Base-by-base conservation (phyloP, 768 basidiomycete species). In the Tricholoma sp. region DNA sequence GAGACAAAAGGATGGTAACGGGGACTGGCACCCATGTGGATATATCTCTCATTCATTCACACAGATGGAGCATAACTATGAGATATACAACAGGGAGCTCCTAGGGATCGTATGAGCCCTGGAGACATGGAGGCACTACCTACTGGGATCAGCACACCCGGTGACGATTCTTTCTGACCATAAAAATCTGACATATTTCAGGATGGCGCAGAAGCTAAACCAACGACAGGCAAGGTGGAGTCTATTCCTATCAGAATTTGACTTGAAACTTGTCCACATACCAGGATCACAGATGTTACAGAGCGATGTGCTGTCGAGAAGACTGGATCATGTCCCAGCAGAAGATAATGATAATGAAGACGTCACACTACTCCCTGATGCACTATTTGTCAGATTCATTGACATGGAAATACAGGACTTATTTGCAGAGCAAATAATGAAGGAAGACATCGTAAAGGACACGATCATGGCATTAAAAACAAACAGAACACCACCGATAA, bases 81-180 rank as follows among this genome's bases (percentile, higher is more conserved):
- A 72, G 12, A 69, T 73, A 52, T 69, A 76, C 52, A 74, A 81
- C 64, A 69, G 71, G 54, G 78, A 81, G 63, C 52, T 80, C 4
- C 66, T 79, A 9, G 73, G 75, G 0, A 77, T 80, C 14, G 69
- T 80, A 18, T n/a, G 64, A 18, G 69, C 71, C 4, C 56, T 75
- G 0, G 54, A 64, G 6, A 61, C 67, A 24, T 77, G 71, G 72
- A 35, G 65, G 1, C 63, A 66, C 10, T 71, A 71, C 54, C 50
- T 70, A 0, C 56, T 62, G 10, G 66, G 65, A 31, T 34, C 57
- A 1, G 16, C 50, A 2, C 8, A 52, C 3, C 59, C 55, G 2
- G 27, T 63, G 3, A 56, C 59, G 12, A 60, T 69, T 4, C 24
- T 51, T 4, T 60, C 63, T 1, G 63, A 69, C 45, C 65, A 69